Conservation (phyloP, 495 filamentous ascomycete genomes). For the Penicillium alfredii region DNA sequence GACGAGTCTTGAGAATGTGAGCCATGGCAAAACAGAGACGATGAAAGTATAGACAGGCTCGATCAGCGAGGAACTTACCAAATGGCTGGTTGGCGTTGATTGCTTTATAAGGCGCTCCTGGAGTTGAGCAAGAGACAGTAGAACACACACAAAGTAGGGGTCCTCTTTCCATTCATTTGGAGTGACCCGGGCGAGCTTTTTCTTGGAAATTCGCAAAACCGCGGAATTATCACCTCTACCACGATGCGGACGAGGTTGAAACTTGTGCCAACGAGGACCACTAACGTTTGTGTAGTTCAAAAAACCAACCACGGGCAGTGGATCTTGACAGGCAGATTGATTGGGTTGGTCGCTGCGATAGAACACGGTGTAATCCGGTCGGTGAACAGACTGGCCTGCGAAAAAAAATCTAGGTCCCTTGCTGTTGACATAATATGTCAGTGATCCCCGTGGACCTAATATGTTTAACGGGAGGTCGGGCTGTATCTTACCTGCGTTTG, state of each 20-base stretch:
- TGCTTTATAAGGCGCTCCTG: constrained; percentile 7
- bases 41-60: no score
- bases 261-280: constrained; percentile 3
- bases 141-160: constrained; percentile 15
- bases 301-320: constrained; percentile 9
- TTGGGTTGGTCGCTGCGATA: constrained; percentile 2
- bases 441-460: no score
- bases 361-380: constrained; percentile 12
- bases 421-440: constrained; percentile 5
- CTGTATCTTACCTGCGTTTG: background rate
- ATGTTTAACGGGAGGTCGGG: background rate
- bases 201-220: constrained; percentile 1
- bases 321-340: background rate
- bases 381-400: constrained; percentile 10
- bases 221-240: background rate
- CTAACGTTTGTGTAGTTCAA: constrained; percentile 10
- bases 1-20: constrained; percentile 10
- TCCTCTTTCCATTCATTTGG: constrained; percentile 17
- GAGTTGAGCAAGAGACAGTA: constrained; percentile 15
- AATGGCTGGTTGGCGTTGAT: constrained; percentile 2
- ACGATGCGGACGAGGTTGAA: background rate
- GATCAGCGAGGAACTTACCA: constrained; percentile 5
- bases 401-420: constrained; percentile 14
- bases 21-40: no score
- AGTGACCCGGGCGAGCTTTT: constrained; percentile 6